Conservation (phyloP, 2,329 filamentous ascomycete species). For the Graphilbum sp. region DNA sequence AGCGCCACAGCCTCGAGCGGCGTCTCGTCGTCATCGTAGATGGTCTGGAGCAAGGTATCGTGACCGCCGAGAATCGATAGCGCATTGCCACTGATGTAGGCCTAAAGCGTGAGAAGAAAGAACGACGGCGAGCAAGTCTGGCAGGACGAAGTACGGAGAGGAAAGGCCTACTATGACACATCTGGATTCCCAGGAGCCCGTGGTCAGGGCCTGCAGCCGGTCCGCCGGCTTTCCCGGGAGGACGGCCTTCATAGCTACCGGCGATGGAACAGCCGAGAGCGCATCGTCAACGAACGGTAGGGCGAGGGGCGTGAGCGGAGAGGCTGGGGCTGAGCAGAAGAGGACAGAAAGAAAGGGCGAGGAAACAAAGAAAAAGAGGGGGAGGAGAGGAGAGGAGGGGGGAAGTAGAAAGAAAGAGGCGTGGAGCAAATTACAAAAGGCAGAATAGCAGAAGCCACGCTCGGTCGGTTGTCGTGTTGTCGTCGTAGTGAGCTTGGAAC, state of each 20-base stretch:
- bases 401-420: too few relatives aligned
- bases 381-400: too few relatives aligned
- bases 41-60: constrained; percentile 66
- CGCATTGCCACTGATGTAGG: constrained; percentile 79
- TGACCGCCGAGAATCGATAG: constrained; percentile 68
- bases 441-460: too few relatives aligned
- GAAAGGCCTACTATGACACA: constrained; percentile 16
- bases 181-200: constrained; percentile 26
- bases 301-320: neutral
- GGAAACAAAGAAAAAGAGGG: too few relatives aligned
- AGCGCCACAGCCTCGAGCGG: constrained; percentile 60
- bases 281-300: constrained; percentile 9
- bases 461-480: too few relatives aligned
- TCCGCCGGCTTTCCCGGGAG: constrained; percentile 32
- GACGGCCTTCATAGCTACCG: constrained; percentile 26
- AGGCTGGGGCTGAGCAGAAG: neutral
- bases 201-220: constrained; percentile 28
- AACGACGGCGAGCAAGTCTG: neutral
- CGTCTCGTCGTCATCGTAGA: constrained; percentile 64
- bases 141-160: neutral
- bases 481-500: too few relatives aligned
- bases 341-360: too few relatives aligned
- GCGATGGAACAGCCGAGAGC: neutral
- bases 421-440: too few relatives aligned
- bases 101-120: constrained; percentile 28